Evolutionary conservation across 495 filamentous ascomycete genomes (phyloP).

Genomic region (Penicillium mononematosum): DNA sequence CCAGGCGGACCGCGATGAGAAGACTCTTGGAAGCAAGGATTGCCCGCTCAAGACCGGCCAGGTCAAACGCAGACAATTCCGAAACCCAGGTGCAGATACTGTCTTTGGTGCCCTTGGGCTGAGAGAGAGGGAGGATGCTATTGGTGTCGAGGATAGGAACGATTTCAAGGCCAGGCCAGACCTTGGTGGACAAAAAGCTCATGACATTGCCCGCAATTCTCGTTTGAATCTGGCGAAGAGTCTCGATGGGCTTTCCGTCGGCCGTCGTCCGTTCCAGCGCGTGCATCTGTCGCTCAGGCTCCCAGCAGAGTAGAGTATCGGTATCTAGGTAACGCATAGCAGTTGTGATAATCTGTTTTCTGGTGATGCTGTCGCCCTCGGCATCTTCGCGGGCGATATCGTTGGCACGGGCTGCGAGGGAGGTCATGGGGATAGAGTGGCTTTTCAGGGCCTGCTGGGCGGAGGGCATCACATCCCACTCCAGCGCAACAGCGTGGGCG

Average conservation of each 20-base stretch:
- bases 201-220: slow-evolving; percentile 65
- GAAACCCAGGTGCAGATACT: slow-evolving; percentile 78
- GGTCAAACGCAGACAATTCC: slow-evolving; percentile 68
- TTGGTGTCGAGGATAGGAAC: slow-evolving; percentile 68
- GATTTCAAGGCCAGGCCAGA: slow-evolving; percentile 87
- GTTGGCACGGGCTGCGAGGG: slow-evolving; percentile 71
- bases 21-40: slow-evolving; percentile 84
- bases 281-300: slow-evolving; percentile 54
- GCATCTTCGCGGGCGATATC: slow-evolving; percentile 72
- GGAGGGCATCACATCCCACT: slow-evolving; percentile 85
- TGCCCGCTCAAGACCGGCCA: slow-evolving; percentile 82
- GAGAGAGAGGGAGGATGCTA: slow-evolving; percentile 67
- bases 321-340: slow-evolving; percentile 86
- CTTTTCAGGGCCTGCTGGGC: slow-evolving; percentile 72
- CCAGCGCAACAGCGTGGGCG: slow-evolving; percentile 80
- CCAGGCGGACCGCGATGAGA: slow-evolving; percentile 68
- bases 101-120: slow-evolving; percentile 69
- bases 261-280: slow-evolving; percentile 27
- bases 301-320: slow-evolving; percentile 92
- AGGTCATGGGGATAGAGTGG: slow-evolving; percentile 89
- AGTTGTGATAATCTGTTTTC: slow-evolving; percentile 60
- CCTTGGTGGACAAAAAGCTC: slow-evolving; percentile 60
- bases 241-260: slow-evolving; percentile 39
- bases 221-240: slow-evolving; percentile 71
- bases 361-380: slow-evolving; percentile 37